Base-by-base conservation (phyloP, 2,329 filamentous ascomycete species). In the Zasmidium angulare region DNA sequence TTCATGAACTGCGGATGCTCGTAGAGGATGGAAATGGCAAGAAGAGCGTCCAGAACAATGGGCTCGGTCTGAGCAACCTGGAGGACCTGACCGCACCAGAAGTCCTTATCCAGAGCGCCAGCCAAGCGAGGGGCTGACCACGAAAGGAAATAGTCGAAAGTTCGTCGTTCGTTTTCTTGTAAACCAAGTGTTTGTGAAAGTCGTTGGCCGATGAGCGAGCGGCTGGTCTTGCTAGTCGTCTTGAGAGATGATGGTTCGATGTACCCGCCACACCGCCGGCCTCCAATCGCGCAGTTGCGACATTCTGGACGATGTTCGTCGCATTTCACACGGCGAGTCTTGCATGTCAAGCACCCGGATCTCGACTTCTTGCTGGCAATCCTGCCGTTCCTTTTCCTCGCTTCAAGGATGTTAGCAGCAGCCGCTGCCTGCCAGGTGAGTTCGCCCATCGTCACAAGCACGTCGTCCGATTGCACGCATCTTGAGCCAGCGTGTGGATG, bases 231-330 rank as follows among this genome's bases (percentile, higher is more conserved):
- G 36, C 29, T 43, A 14, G 23, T 29, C 24, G 19, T 53, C 20
- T n/a, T 29, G 50, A 7, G 22, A 43, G 46, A 36, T 11, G 26
- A 4, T 11, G 6, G 4, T 2, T 31, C 29, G 24, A 53, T 57
- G 55, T 84, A 84, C 58, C 82, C 82, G 66, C 84, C 82, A 65
- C 83, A 85, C 61, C 74, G 77, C 54, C 82, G 77, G 4, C 82
- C 81, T 1, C 81, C 83, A 56, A 78, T 81, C 31, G 75, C 76
- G 64, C 83, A 85, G 53, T 80, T 78, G 19, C 76, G 66, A 62
- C 83, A 85, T 31, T 70, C 72, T 1, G 82, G 82, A 50, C 78
- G 82, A 19, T 68, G 70, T 70, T 85, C 82, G 62, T 83, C 82
- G 65, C 82, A 85, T 67, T 84, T 85, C 55, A 84, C 77, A 50